phyloP scores from a whole-genome alignment of 768 basidiomycete species.

The Tulasnella sp. region DNA sequence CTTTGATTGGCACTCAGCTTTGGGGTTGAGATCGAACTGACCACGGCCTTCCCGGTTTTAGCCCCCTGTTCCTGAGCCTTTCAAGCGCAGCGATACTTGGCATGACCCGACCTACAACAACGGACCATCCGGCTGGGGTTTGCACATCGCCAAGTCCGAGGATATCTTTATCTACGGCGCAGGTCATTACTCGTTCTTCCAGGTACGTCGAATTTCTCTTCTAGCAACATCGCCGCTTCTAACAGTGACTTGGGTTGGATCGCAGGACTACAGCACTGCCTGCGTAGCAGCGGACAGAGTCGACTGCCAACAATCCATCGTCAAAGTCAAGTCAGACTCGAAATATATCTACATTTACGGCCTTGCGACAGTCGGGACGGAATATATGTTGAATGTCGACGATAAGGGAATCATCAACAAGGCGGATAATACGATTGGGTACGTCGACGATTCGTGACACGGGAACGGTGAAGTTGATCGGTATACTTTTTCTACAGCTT shows the following conservation, averaged over 20 bases:
- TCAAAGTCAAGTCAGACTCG: conserved; percentile 21
- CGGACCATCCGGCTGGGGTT: conserved; percentile 18
- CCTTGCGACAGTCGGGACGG: conserved; percentile 24
- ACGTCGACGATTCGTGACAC: too few species aligned
- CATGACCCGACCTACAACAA: conserved; percentile 21
- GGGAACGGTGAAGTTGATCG: too few species aligned
- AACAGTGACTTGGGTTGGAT: background rate
- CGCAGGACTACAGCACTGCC: conserved; percentile 26
- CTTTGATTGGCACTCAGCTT: too few species aligned
- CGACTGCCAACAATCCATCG: conserved; percentile 21
- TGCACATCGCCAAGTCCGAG: background rate
- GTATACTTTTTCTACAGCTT: too few species aligned
- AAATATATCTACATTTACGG: conserved; percentile 26
- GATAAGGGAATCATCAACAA: conserved; percentile 8
- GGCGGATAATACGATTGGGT: background rate
- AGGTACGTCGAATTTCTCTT: conserved; percentile 7
- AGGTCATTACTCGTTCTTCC: conserved; percentile 30
- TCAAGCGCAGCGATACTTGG: background rate
- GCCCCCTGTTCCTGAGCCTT: conserved; percentile 20
- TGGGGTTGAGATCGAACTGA: too few species aligned
- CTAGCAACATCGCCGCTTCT: background rate
- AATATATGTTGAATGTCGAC: conserved; percentile 28
- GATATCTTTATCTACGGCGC: conserved; percentile 27
- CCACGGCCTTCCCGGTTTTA: too few species aligned
- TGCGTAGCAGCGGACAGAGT: background rate